These are phyloP conservation scores for Hanseniaspora occidentalis DNA, from an alignment of 805 yeast genomes.

Conservation along the genomic window DNA sequence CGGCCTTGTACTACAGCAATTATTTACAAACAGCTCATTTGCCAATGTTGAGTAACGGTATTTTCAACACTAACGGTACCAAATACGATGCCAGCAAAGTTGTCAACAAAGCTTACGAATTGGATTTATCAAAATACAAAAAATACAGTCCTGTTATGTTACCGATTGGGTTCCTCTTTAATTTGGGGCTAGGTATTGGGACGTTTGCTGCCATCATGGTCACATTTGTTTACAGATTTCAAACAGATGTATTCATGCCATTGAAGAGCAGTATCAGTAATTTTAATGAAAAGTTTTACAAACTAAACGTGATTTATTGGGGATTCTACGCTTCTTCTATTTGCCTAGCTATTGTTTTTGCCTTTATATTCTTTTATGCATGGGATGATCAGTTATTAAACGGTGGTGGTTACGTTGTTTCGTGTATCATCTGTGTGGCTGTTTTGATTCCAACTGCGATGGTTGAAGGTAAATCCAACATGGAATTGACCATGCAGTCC, in stretches of 20 bases:
- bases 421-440: conserved; percentile 39
- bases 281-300: conserved; percentile 16
- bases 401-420: conserved; percentile 42
- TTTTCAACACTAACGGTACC: conserved; percentile 27
- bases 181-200: conserved; percentile 52
- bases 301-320: conserved; percentile 42
- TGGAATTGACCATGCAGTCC: conserved; percentile 45
- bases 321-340: conserved; percentile 50
- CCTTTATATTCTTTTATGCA: conserved; percentile 27
- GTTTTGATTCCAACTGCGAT: conserved; percentile 52
- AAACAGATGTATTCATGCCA: conserved; percentile 33
- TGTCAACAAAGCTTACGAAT: conserved; percentile 25
- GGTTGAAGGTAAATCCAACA: conserved; percentile 51
- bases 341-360: conserved; percentile 32
- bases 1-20: conserved; percentile 42
- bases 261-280: conserved; percentile 16
- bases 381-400: conserved; percentile 29
- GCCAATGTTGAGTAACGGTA: conserved; percentile 40
- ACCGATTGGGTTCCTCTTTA: conserved; percentile 44
- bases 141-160: conserved; percentile 53
- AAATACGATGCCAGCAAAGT: conserved; percentile 39
- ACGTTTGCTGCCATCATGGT: conserved; percentile 45
- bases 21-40: conserved; percentile 47
- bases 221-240: conserved; percentile 39
- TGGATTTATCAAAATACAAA: conserved; percentile 35